Percentiles rank a stretch among this genome's conserved stretches.
These are phyloP conservation scores for Chalciporus sphaerocephalus DNA, from an alignment of 768 basidiomycete species.

Conservation along the genomic window DNA sequence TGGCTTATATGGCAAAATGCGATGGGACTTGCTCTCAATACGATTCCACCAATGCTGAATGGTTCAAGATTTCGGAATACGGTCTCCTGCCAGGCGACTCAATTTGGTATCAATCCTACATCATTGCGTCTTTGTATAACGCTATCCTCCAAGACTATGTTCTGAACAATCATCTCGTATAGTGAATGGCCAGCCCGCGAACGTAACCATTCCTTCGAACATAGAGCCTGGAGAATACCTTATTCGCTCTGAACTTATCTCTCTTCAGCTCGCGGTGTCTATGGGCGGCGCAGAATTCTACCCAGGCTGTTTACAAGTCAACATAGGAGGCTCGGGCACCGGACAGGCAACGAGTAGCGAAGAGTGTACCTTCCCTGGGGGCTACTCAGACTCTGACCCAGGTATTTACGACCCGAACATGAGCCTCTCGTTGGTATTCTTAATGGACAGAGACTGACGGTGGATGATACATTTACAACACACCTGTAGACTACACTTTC, in stretches of 20 bases:
- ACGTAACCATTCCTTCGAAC: slow-evolving; percentile 43
- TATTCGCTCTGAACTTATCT: slow-evolving; percentile 74
- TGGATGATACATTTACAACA: slow-evolving; percentile 26
- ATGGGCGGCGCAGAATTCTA: slow-evolving; percentile 51
- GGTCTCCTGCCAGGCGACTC: slow-evolving; percentile 34
- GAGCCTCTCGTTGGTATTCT: slow-evolving; percentile 2
- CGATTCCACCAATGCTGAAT: slow-evolving; percentile 53
- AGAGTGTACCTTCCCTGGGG: slow-evolving; percentile 63
- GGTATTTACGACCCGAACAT: slow-evolving; percentile 58
- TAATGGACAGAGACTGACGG: not conserved
- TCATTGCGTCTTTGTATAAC: slow-evolving; percentile 39
- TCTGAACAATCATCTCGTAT: not conserved
- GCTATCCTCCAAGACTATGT: no score
- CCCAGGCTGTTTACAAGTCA: slow-evolving; percentile 29
- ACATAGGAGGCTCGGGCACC: slow-evolving; percentile 25
- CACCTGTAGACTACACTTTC: slow-evolving; percentile 41
- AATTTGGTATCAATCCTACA: slow-evolving; percentile 47
- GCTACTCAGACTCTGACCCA: slow-evolving; percentile 62
- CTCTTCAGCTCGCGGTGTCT: slow-evolving; percentile 59
- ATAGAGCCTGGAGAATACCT: slow-evolving; percentile 68
- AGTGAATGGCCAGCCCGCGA: slow-evolving; percentile 39
- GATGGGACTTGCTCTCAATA: slow-evolving; percentile 53
- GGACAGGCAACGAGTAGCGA: slow-evolving; percentile 20
- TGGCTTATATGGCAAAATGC: slow-evolving; percentile 72
- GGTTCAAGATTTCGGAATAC: slow-evolving; percentile 68